phyloP scores from a whole-genome alignment of 176 grass and related monocot genomes.

The sorghum (Sorghum bicolor) region Sorghum_bicolor_NCBIv3 NC_012870.2:58611001-58611500 shows the following conservation, averaged over 20 bases:
- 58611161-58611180: neutral
- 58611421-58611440: neutral
- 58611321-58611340: too few species aligned
- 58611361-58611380: neutral
- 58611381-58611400: neutral
- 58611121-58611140: neutral
- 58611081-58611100: too few species aligned
- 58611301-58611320: neutral
- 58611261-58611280: neutral
- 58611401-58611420: neutral
- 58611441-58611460: neutral
- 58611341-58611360: too few species aligned
- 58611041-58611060: neutral
- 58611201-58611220: too few species aligned
- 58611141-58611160: neutral
- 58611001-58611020: neutral
- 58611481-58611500: constrained; percentile 18
- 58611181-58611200: neutral
- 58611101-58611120: neutral
- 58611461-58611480: neutral
- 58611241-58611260: neutral
- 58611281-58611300: neutral
- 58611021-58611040: neutral
- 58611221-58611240: neutral
- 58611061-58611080: neutral